Conservation (phyloP, 106 monocot species). For the Phalaenopsis aphrodite region DNA sequence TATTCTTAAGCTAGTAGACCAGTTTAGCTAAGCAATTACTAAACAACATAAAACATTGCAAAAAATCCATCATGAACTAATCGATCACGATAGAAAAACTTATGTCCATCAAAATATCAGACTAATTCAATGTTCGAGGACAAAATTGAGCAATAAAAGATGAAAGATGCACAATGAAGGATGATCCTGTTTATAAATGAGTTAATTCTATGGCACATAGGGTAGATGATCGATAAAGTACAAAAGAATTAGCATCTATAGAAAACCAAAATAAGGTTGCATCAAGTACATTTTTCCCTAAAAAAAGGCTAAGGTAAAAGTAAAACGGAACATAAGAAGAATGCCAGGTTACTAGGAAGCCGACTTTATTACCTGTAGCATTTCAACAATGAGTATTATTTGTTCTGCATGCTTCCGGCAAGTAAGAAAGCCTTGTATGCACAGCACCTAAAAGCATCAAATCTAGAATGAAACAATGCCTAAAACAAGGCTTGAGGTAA, state of each 20-base stretch:
- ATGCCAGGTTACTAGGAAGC: not conserved
- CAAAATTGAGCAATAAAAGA: not conserved
- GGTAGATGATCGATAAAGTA: not conserved
- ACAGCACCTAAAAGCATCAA: slow-evolving; percentile 57
- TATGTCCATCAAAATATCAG: not conserved
- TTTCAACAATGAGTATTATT: slow-evolving; percentile 95
- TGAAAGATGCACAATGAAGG: not conserved
- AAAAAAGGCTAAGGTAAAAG: not conserved
- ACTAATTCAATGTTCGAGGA: not conserved
- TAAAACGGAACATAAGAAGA: not conserved
- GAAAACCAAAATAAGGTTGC: not conserved
- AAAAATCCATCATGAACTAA: too few species aligned
- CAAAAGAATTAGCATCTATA: not conserved
- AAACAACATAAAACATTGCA: too few species aligned
- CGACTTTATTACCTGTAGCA: slow-evolving; percentile 71
- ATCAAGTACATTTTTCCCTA: not conserved
- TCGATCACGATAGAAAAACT: too few species aligned
- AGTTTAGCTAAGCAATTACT: too few species aligned
- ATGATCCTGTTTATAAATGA: not conserved
- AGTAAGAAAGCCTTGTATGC: slow-evolving; percentile 99
- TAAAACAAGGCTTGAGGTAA: not conserved
- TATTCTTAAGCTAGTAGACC: too few species aligned
- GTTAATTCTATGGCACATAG: not conserved
- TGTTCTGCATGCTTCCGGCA: slow-evolving; percentile 99
- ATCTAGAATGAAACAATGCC: not conserved